A percentile compares a stretch with the other conserved stretches of the same genome.
These are phyloP conservation scores for Somion occarium DNA, from an alignment of 1,284 basidiomycete genomes.

Conservation along the genomic window DNA sequence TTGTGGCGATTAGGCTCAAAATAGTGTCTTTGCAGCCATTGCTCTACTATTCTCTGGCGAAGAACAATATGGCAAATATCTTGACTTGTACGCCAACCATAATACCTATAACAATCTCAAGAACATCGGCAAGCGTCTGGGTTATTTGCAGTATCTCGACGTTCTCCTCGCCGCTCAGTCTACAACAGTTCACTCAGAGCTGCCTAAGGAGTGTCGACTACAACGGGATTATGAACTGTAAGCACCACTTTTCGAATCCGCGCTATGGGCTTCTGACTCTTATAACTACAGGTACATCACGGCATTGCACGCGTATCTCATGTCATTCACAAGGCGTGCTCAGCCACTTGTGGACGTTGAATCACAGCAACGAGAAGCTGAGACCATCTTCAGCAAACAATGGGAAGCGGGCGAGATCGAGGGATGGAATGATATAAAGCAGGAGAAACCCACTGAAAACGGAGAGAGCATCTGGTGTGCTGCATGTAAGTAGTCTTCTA, in stretches of 20 bases:
- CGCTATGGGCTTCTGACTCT: background rate
- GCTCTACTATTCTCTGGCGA: slow-evolving; percentile 93
- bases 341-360: slow-evolving; percentile 86
- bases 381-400: slow-evolving; percentile 67
- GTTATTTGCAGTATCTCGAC: slow-evolving; percentile 91
- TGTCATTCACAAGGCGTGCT: slow-evolving; percentile 84
- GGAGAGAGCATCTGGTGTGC: slow-evolving; percentile 89
- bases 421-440: slow-evolving; percentile 67
- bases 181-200: slow-evolving; percentile 61
- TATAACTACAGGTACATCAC: slow-evolving; percentile 77
- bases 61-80: slow-evolving; percentile 91
- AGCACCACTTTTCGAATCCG: slow-evolving; percentile 1
- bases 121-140: slow-evolving; percentile 71
- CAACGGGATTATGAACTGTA: slow-evolving; percentile 79
- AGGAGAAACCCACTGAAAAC: slow-evolving; percentile 33
- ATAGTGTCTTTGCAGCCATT: slow-evolving; percentile 44
- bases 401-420: slow-evolving; percentile 79
- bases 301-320: slow-evolving; percentile 78
- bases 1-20: too few species aligned
- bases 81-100: slow-evolving; percentile 90
- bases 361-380: slow-evolving; percentile 58
- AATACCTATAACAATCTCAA: slow-evolving; percentile 89
- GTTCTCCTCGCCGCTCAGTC: slow-evolving; percentile 60
- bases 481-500: slow-evolving; percentile 68
- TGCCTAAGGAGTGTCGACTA: slow-evolving; percentile 68